Evolutionary conservation across 306 rosid species (phyloP).

Genomic region (Cucurbita ficifolia): DNA sequence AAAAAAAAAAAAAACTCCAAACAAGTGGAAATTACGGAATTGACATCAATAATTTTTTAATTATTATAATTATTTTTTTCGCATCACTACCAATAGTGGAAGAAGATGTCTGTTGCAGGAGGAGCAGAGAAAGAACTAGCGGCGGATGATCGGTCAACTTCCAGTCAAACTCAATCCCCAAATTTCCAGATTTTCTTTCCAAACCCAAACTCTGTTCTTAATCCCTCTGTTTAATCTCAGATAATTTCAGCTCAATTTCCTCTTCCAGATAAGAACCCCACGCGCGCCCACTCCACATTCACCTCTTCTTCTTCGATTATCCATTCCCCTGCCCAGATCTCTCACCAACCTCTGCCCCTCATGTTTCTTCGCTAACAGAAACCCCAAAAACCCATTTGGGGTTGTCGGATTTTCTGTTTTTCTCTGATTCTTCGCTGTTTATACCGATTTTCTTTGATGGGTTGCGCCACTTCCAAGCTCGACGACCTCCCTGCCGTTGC

Average conservation of each 20-base stretch:
- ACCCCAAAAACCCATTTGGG: background rate
- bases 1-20: no score
- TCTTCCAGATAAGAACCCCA: background rate
- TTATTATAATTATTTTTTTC: background rate
- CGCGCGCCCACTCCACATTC: background rate
- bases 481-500: constrained; percentile 76
- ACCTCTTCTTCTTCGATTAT: background rate
- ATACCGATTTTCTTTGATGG: constrained; percentile 21
- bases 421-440: background rate
- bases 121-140: background rate
- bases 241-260: background rate
- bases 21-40: background rate
- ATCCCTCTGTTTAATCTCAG: background rate
- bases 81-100: background rate
- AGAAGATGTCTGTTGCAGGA: background rate
- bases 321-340: background rate
- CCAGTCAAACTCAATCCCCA: constrained; percentile 21
- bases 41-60: background rate
- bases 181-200: background rate
- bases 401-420: background rate
- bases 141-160: constrained; percentile 8
- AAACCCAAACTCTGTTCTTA: background rate
- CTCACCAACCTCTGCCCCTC: background rate
- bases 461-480: constrained; percentile 78
- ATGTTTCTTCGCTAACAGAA: background rate